Percentiles rank a stretch among this genome's conserved stretches.
Evolutionary conservation across 106 monocot genomes (phyloP).

Genomic region (Gastrodia elata): DNA sequence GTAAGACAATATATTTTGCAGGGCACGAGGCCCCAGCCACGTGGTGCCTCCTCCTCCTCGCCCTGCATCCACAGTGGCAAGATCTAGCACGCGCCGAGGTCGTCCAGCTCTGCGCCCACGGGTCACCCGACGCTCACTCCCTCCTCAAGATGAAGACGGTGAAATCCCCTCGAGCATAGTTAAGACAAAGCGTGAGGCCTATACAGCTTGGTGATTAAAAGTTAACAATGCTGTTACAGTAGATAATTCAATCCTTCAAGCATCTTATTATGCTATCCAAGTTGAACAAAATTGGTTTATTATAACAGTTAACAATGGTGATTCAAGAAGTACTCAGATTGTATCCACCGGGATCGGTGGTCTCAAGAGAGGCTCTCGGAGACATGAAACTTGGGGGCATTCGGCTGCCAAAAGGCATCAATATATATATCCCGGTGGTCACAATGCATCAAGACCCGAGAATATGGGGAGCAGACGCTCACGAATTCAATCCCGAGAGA

Average conservation of each 20-base stretch:
- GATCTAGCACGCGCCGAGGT: conserved; percentile 43
- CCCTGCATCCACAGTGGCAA: conserved; percentile 62
- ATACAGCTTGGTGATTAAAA: no score
- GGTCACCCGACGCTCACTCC: conserved; percentile 19
- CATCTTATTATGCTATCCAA: no score
- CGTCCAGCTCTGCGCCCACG: conserved; percentile 25
- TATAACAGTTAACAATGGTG: conserved; percentile 56
- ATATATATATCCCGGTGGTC: conserved; percentile 25
- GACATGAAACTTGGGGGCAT: conserved; percentile 56
- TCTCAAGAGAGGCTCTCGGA: conserved; percentile 46
- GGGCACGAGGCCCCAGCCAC: conserved; percentile 61
- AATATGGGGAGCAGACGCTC: conserved; percentile 52
- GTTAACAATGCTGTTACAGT: no score
- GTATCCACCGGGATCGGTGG: conserved; percentile 42
- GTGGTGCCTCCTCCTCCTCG: conserved; percentile 75
- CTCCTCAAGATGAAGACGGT: conserved; percentile 61
- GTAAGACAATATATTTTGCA: conserved; percentile 80
- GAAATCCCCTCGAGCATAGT: no score
- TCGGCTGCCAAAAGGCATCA: conserved; percentile 43
- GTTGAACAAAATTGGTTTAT: not conserved
- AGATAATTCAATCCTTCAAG: no score
- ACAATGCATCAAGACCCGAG: conserved; percentile 37
- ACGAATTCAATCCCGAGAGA: conserved; percentile 57
- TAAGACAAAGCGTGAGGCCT: no score
- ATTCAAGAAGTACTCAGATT: conserved; percentile 74